These are phyloP conservation scores for Parascedosporium putredinis DNA, from an alignment of 2,329 filamentous ascomycete genomes.

Conservation along the genomic window DNA sequence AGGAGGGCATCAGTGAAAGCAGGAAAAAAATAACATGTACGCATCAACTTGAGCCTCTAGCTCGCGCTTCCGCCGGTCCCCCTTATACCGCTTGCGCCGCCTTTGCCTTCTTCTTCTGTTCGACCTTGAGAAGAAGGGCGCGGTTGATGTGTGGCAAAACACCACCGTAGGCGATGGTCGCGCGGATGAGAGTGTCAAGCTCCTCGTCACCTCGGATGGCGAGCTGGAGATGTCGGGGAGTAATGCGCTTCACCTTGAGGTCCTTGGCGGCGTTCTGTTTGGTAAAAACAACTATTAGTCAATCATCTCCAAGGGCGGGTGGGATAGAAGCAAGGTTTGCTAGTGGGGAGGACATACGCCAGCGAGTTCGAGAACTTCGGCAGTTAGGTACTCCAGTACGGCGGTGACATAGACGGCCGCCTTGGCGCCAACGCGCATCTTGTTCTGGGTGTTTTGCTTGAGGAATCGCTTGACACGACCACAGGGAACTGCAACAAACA, in stretches of 20 bases:
- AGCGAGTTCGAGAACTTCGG: conserved; percentile 94
- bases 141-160: conserved; percentile 98
- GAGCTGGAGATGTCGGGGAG: conserved; percentile 91
- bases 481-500: conserved; percentile 65
- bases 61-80: neutral
- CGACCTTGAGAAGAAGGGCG: conserved; percentile 86
- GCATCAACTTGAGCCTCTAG: neutral
- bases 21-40: neutral
- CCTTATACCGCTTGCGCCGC: conserved; percentile 15
- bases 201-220: conserved; percentile 98
- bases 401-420: conserved; percentile 97
- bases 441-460: conserved; percentile 98
- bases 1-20: neutral
- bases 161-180: conserved; percentile 96
- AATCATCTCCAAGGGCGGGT: neutral
- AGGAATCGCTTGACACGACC: conserved; percentile 99
- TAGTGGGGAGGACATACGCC: conserved; percentile 48
- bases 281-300: conserved; percentile 12
- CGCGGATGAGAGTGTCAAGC: conserved; percentile 91
- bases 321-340: neutral
- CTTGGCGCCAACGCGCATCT: conserved; percentile 99
- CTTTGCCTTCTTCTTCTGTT: conserved; percentile 87
- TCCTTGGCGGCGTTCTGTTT: conserved; percentile 89
- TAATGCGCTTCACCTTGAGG: conserved; percentile 99
- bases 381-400: conserved; percentile 94